Conservation (phyloP, 495 filamentous ascomycete genomes). For the Xylaria acuta region DNA sequence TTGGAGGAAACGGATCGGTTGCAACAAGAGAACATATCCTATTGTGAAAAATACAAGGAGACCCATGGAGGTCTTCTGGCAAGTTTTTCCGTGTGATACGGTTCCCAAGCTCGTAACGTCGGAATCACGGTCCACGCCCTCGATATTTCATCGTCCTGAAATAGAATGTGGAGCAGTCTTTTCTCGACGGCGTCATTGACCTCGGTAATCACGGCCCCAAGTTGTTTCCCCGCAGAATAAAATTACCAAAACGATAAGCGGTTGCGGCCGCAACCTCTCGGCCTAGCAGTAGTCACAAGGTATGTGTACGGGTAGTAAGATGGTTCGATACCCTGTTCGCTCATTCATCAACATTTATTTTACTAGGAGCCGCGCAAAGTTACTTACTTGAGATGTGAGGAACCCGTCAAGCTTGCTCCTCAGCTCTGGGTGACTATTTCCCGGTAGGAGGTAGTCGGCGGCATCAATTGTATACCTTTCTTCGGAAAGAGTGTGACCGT, state of each 20-base stretch:
- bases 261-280: constrained; percentile 72
- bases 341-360: constrained; percentile 3
- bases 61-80: constrained; percentile 79
- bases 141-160: constrained; percentile 26
- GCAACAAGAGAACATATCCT: constrained; percentile 64
- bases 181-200: constrained; percentile 83
- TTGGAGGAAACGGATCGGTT: constrained; percentile 57
- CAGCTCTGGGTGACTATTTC: constrained; percentile 52
- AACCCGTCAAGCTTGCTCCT: constrained; percentile 65
- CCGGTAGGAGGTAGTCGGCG: constrained; percentile 64
- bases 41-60: constrained; percentile 72
- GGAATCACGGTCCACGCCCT: not conserved
- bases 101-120: constrained; percentile 22
- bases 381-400: constrained; percentile 56
- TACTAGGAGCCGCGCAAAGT: not conserved
- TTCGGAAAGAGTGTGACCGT: constrained; percentile 68
- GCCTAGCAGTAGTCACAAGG: constrained; percentile 56
- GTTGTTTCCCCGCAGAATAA: constrained; percentile 62
- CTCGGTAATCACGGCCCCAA: constrained; percentile 73
- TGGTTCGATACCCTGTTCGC: constrained; percentile 54
- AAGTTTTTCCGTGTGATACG: constrained; percentile 53
- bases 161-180: constrained; percentile 67
- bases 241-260: constrained; percentile 85
- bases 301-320: constrained; percentile 68
- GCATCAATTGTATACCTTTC: constrained; percentile 65